Base-by-base conservation (phyloP, 441 rosid species). In the Jatropha podagrica region DNA sequence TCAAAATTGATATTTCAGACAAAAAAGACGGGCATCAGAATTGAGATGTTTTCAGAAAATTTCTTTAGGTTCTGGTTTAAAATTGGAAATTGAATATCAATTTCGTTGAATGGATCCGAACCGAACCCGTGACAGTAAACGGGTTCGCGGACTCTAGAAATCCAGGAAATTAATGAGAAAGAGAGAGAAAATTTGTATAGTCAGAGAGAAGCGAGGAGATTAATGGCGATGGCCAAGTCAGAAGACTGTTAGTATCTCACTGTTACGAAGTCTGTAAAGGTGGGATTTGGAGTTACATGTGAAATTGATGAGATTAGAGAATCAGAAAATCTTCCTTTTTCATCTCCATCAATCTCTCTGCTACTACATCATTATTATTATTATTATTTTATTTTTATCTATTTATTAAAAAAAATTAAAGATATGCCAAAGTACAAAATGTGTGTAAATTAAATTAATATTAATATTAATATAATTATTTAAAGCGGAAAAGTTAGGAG, bases 251-350 rank as follows among this genome's bases (percentile, higher is more conserved):
- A 44, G 18, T 32, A 6, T 63, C 51, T 63, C 13, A 5, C 38
- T 12, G 46, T 9, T 52, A 4, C 4, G 32, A 12, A 5, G 20
- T n/a, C 3, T 13, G 14, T 26, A 54, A 76, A 72, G 78, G 69
- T 46, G 2, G 18, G 63, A 46, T 68, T 71, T 78, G 76, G 78
- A 59, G 20, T 14, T 74, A 77, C 61, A 59, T 74, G 63, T 48
- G 58, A 58, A 52, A 14, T 41, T 18, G 61, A 56, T 56, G 12
- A 56, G 61, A 56, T 56, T 4, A 56, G 10, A 5, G 46, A 42
- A 27, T 4, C 8, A 44, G 23, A 60, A 55, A 44, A 72, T 72
- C 67, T 26, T 46, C 56, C 20, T 60, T 59, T 60, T 4, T 17
- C 48, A 8, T 7, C 10, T 54, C 58, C 58, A 55, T 1, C 6